Percentiles rank a stretch among this genome's conserved stretches.
Conservation (phyloP, 2,329 filamentous ascomycete genomes). For the Tricladium varicosporioides region DNA sequence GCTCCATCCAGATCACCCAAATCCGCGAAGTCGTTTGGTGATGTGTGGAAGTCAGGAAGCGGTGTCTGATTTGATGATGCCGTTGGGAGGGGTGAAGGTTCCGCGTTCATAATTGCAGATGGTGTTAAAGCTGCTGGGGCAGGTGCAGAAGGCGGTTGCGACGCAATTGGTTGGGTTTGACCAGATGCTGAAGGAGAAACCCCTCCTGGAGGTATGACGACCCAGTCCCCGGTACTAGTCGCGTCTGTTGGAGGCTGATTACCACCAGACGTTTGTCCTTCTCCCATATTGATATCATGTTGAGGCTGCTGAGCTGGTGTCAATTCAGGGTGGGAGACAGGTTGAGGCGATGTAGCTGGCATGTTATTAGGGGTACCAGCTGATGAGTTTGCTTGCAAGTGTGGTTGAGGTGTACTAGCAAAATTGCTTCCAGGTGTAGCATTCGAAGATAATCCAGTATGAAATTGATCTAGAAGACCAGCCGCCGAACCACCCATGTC, state of each 20-base stretch:
- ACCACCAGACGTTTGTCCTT: constrained; percentile 4
- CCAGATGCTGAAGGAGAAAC: constrained; percentile 36
- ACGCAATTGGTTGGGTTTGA: constrained; percentile 18
- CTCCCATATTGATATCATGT: constrained; percentile 17
- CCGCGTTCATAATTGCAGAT: constrained; percentile 6
- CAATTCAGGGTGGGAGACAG: constrained; percentile 22
- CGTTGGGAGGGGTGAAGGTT: constrained; percentile 13
- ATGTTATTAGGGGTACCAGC: constrained; percentile 54
- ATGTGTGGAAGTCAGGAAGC: constrained; percentile 26
- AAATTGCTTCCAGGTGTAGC: constrained; percentile 55
- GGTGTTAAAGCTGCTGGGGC: constrained; percentile 9
- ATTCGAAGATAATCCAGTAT: constrained; percentile 56
- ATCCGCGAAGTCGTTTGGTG: constrained; percentile 61
- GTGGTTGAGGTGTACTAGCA: constrained; percentile 55
- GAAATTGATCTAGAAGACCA: constrained; percentile 67
- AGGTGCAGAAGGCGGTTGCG: constrained; percentile 5
- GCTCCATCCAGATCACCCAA: constrained; percentile 68
- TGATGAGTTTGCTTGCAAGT: constrained; percentile 56
- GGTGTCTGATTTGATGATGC: constrained; percentile 22
- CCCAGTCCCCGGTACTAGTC: constrained; percentile 66
- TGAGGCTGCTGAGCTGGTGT: constrained; percentile 17
- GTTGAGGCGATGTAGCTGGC: constrained; percentile 44
- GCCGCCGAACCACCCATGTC: constrained; percentile 64
- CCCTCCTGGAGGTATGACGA: constrained; percentile 67
- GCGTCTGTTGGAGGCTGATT: constrained; percentile 32